Evolutionary conservation across 257 asterid genomes (phyloP).

Genomic region (Paraleonurus japonicus): DNA sequence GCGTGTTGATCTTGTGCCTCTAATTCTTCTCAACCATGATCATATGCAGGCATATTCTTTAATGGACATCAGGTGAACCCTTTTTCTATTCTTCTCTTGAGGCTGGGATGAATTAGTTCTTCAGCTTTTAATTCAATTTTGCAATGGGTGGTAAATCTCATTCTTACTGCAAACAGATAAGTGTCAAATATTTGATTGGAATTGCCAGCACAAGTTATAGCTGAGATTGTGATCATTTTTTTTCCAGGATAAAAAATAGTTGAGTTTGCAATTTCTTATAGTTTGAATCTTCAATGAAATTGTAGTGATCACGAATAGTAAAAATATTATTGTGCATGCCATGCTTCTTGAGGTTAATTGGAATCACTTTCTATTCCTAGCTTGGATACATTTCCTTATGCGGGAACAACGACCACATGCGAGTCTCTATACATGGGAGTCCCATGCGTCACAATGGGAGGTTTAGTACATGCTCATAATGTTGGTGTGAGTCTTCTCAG

Average conservation of each 20-base stretch:
- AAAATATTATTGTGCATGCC: neutral
- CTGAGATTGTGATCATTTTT: neutral
- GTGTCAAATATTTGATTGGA: neutral
- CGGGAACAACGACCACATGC: conserved; percentile 98
- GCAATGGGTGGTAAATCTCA: neutral
- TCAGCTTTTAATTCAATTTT: conserved; percentile 10
- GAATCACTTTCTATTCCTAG: conserved; percentile 38
- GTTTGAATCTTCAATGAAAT: neutral
- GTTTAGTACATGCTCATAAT: conserved; percentile 93
- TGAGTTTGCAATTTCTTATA: neutral
- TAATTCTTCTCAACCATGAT: conserved; percentile 96
- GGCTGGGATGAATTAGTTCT: conserved; percentile 4
- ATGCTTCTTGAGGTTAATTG: conserved; percentile 20
- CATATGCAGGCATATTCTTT: conserved; percentile 99
- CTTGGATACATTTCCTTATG: conserved; percentile 98
- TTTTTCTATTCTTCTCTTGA: conserved; percentile 14
- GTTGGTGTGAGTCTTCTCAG: conserved; percentile 92
- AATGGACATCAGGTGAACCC: conserved; percentile 90
- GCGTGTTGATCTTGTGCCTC: conserved; percentile 95
- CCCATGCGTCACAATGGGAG: conserved; percentile 97
- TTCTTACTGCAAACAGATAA: neutral
- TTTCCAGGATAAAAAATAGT: neutral
- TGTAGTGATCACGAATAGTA: neutral
- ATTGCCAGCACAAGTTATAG: neutral
- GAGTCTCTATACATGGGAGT: conserved; percentile 99